phyloP scores from a whole-genome alignment of 2,329 filamentous ascomycete genomes.

The Aspergillus vadensis region DNA sequence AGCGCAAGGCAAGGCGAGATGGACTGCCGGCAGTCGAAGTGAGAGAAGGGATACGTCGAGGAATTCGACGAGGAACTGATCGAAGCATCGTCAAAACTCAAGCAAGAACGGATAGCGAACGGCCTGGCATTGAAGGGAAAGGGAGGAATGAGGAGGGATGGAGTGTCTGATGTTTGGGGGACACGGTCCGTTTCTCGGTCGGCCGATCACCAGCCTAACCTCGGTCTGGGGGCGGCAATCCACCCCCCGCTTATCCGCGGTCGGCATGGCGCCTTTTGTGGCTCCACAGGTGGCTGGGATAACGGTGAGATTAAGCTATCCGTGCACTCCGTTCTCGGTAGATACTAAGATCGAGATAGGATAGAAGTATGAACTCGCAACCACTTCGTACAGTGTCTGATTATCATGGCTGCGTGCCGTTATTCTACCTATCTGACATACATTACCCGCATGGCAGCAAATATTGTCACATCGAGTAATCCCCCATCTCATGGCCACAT shows the following conservation, averaged over 20 bases:
- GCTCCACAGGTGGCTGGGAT: not conserved
- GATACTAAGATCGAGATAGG: too few relatives aligned
- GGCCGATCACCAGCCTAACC: constrained; percentile 1
- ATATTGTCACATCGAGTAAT: too few relatives aligned
- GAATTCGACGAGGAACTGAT: constrained; percentile 37
- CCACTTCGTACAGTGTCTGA: too few relatives aligned
- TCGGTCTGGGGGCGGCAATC: constrained; percentile 8
- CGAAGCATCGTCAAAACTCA: constrained; percentile 36
- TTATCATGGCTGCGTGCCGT: too few relatives aligned
- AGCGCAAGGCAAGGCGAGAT: constrained; percentile 32
- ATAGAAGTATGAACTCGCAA: too few relatives aligned
- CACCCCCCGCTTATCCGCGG: constrained; percentile 1
- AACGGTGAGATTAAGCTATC: too few relatives aligned
- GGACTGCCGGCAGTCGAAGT: constrained; percentile 23
- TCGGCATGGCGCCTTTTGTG: not conserved
- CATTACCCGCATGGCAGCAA: too few relatives aligned
- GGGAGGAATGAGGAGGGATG: not conserved
- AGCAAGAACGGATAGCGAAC: not conserved
- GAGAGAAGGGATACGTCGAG: constrained; percentile 33
- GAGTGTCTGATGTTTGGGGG: not conserved
- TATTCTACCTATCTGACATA: too few relatives aligned
- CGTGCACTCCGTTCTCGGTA: too few relatives aligned
- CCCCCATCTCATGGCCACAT: too few relatives aligned
- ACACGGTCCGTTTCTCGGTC: not conserved
- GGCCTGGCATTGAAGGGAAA: not conserved